Percentiles rank a stretch among this genome's conserved stretches.
Evolutionary conservation across 805 yeast species (phyloP).

Genomic region (Teunomyces gatunensis): DNA sequence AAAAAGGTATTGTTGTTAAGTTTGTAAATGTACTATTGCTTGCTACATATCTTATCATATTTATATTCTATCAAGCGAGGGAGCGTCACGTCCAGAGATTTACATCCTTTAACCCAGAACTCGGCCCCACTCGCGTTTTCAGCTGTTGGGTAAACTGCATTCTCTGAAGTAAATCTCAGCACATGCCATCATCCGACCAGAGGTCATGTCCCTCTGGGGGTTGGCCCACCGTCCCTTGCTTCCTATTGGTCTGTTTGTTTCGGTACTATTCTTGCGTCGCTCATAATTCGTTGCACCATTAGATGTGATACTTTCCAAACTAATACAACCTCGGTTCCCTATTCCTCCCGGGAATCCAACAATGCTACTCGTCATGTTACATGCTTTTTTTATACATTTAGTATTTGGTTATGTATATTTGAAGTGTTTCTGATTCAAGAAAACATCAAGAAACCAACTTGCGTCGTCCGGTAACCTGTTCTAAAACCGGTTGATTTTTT

Average conservation of each 20-base stretch:
- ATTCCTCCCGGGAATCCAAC: neutral
- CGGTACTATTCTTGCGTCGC: slow-evolving; percentile 2
- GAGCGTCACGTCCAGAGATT: neutral
- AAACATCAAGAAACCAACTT: neutral
- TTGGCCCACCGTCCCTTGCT: neutral
- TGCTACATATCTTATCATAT: neutral
- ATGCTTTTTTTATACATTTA: neutral
- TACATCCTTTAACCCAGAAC: slow-evolving; percentile 2
- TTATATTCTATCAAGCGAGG: neutral
- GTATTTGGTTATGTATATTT: neutral
- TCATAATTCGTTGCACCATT: slow-evolving; percentile 1
- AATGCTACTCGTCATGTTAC: neutral
- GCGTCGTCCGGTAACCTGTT: neutral
- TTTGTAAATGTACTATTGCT: neutral
- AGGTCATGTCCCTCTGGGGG: slow-evolving; percentile 1
- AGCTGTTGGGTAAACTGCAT: neutral
- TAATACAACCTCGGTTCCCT: neutral
- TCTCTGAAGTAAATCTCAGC: slow-evolving; percentile 2
- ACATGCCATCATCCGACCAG: slow-evolving; percentile 1
- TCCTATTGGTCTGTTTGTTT: neutral
- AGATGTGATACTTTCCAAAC: neutral
- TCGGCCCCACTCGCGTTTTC: slow-evolving; percentile 1
- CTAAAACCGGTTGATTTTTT: neutral
- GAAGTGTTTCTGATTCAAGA: neutral
- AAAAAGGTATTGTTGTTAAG: neutral